phyloP scores from a whole-genome alignment of 257 asterid genomes.

The Verbena officinalis region DNA sequence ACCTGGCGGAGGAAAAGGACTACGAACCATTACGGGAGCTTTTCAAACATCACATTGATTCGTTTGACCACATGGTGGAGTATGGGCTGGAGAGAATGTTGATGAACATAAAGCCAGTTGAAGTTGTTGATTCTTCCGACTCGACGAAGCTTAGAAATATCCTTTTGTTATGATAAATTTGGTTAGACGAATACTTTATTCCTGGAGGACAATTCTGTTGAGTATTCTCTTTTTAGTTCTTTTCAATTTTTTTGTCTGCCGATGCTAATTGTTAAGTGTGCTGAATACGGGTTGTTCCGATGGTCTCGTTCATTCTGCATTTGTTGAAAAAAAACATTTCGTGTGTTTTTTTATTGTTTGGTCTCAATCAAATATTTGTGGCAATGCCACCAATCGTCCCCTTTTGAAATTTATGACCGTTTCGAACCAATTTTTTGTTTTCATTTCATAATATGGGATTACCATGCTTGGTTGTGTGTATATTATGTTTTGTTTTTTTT shows the following conservation, averaged over 20 bases:
- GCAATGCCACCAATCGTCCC: not conserved
- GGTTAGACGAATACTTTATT: not conserved
- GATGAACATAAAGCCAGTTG: slow-evolving; percentile 56
- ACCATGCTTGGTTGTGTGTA: not conserved
- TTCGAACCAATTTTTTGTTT: not conserved
- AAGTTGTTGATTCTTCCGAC: slow-evolving; percentile 53
- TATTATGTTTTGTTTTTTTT: not conserved
- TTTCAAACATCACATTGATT: slow-evolving; percentile 76
- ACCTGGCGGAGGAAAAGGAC: slow-evolving; percentile 64
- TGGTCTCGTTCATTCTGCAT: not conserved
- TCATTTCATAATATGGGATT: not conserved
- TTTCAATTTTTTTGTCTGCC: not conserved
- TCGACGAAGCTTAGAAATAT: slow-evolving; percentile 75
- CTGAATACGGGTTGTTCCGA: not conserved
- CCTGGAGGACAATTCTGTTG: not conserved
- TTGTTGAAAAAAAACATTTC: not conserved
- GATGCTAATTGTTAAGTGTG: not conserved
- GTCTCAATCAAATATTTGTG: not conserved
- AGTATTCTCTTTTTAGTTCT: not conserved
- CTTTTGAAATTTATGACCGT: no score
- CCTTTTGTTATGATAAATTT: slow-evolving; percentile 42
- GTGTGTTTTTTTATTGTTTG: not conserved
- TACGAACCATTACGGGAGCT: slow-evolving; percentile 62
- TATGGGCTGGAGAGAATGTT: slow-evolving; percentile 64
- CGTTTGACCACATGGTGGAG: slow-evolving; percentile 77